phyloP scores from a whole-genome alignment of 257 asterid species.

The Catharanthus roseus region DNA sequence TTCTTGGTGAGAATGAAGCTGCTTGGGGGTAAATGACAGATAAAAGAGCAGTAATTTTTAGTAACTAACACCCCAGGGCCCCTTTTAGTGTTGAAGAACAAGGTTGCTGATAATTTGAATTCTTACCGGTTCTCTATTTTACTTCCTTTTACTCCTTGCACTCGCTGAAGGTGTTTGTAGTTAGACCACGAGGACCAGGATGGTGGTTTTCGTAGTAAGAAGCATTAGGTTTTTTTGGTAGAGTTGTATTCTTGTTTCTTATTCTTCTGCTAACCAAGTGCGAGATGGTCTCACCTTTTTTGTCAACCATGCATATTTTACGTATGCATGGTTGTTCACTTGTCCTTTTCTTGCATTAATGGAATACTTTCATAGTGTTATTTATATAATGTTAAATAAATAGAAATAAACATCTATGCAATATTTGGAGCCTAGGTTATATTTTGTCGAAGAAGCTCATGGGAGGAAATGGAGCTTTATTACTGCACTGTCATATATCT shows the following conservation, averaged over 20 bases:
- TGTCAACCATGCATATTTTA: neutral
- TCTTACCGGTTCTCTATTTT: neutral
- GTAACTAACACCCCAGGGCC: neutral
- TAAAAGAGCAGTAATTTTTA: neutral
- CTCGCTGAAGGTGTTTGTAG: neutral
- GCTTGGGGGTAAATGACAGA: neutral
- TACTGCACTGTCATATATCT: no score
- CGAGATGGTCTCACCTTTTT: neutral
- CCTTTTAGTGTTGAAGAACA: neutral
- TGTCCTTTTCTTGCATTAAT: neutral
- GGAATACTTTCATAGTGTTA: neutral
- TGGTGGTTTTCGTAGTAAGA: neutral
- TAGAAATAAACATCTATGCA: neutral
- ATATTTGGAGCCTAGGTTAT: neutral
- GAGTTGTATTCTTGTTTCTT: neutral
- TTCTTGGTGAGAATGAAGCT: neutral
- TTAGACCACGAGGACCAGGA: neutral
- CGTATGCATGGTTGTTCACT: neutral
- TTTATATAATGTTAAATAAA: neutral
- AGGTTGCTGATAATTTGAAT: neutral
- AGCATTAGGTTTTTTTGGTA: neutral
- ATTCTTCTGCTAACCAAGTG: neutral
- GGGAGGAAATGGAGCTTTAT: neutral
- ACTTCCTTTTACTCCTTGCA: neutral
- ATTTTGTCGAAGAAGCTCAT: no score